Percentiles rank a stretch among this genome's conserved stretches.
Evolutionary conservation across 23 red algal species (phyloP).

Genomic region (Gracilariopsis chorda): DNA sequence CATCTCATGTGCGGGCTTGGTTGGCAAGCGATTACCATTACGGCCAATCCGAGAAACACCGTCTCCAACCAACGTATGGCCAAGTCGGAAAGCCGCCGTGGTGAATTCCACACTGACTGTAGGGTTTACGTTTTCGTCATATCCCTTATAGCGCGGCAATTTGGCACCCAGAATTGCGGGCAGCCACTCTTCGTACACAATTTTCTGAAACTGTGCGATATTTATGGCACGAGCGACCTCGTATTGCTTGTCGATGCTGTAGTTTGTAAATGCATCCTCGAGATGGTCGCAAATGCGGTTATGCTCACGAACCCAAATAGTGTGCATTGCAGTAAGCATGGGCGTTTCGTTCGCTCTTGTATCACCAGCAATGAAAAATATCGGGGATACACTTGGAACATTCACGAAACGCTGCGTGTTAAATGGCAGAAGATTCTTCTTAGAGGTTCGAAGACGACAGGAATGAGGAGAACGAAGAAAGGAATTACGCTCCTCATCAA

Average conservation of each 20-base stretch:
- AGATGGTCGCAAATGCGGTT: slow-evolving; percentile 34
- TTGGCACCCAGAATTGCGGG: slow-evolving; percentile 4
- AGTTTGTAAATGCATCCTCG: neutral
- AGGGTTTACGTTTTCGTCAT: slow-evolving; percentile 18
- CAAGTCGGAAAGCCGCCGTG: slow-evolving; percentile 60
- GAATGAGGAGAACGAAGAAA: neutral
- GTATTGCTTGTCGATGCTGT: slow-evolving; percentile 5
- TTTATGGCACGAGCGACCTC: slow-evolving; percentile 47
- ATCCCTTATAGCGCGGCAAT: slow-evolving; percentile 43
- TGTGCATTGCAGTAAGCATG: slow-evolving; percentile 43
- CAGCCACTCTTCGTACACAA: slow-evolving; percentile 57
- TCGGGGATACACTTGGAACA: neutral
- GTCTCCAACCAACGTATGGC: slow-evolving; percentile 60
- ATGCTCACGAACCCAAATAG: slow-evolving; percentile 61
- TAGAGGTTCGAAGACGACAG: neutral
- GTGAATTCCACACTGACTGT: slow-evolving; percentile 36
- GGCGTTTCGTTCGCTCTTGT: slow-evolving; percentile 55
- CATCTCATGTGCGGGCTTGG: neutral
- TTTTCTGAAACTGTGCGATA: slow-evolving; percentile 58
- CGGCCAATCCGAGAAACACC: neutral
- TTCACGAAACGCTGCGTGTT: slow-evolving; percentile 28
- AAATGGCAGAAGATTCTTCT: slow-evolving; percentile 30
- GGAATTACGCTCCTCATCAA: neutral
- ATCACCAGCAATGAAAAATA: slow-evolving; percentile 67
- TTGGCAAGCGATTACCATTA: neutral